Percentiles rank a stretch among this genome's conserved stretches.
Conservation (phyloP, 2,329 filamentous ascomycete genomes). For the Elsinoe fawcettii region DNA sequence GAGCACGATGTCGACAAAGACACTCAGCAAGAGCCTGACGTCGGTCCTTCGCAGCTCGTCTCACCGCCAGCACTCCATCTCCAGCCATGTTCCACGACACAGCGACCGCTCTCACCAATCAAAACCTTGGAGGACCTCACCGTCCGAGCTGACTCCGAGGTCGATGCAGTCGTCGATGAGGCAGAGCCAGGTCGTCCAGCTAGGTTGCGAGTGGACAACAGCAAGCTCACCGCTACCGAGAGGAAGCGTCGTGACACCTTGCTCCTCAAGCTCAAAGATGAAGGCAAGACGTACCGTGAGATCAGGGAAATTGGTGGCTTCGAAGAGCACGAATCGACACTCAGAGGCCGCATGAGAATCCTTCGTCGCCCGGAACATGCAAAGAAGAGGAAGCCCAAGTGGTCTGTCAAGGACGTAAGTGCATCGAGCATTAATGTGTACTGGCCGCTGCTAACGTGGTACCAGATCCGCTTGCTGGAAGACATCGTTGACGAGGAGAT, state of each 20-base stretch:
- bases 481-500: background rate
- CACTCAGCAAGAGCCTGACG: background rate
- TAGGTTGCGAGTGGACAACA: background rate
- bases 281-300: conserved; percentile 57
- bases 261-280: conserved; percentile 47
- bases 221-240: conserved; percentile 1
- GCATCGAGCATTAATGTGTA: background rate
- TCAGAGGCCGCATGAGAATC: conserved; percentile 59
- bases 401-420: conserved; percentile 58
- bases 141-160: background rate
- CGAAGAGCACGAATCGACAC: conserved; percentile 60
- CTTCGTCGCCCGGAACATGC: conserved; percentile 56
- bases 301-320: conserved; percentile 52
- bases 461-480: conserved; percentile 26
- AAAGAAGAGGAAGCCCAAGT: conserved; percentile 58
- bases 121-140: background rate
- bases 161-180: background rate
- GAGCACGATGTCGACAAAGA: background rate
- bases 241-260: conserved; percentile 24
- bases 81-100: background rate
- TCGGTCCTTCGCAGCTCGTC: background rate
- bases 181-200: background rate
- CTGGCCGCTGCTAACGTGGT: conserved; percentile 16
- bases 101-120: background rate
- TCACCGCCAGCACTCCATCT: background rate